Percentiles rank a stretch among this genome's conserved stretches.
Conservation (phyloP, 2,329 filamentous ascomycete genomes). For the Fusarium pilosicola region DNA sequence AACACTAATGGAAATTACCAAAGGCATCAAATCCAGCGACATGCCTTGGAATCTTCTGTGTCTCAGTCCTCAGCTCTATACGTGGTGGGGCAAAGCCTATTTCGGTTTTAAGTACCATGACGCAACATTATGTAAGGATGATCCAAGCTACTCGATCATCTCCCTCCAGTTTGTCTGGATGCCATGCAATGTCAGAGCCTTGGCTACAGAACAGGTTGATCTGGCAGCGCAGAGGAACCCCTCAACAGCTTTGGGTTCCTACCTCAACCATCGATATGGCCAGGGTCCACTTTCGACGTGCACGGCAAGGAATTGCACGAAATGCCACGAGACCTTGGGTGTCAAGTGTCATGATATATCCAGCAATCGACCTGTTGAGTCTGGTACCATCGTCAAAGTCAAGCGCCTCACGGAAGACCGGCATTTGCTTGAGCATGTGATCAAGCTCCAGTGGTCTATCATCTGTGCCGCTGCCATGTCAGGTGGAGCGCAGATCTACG, state of each 20-base stretch:
- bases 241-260: not conserved
- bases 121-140: accelerated
- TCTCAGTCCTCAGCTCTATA: not conserved
- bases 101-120: not conserved
- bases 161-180: not conserved
- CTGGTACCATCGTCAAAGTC: not conserved
- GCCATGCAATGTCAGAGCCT: not conserved
- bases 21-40: not conserved
- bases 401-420: not conserved
- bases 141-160: not conserved
- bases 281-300: not conserved
- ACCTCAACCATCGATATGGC: not conserved
- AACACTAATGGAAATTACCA: not conserved
- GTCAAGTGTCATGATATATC: not conserved
- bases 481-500: not conserved
- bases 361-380: accelerated
- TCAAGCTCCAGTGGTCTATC: not conserved
- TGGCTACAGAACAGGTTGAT: not conserved
- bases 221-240: not conserved
- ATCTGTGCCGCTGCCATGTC: not conserved
- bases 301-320: not conserved
- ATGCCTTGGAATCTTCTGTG: not conserved
- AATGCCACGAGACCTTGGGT: accelerated
- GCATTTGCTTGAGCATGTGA: accelerated
- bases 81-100: not conserved